A percentile compares a stretch with the other conserved stretches of the same genome.
Conservation (phyloP, 352 stramenopile species). For the Phytophthora capsici region DNA sequence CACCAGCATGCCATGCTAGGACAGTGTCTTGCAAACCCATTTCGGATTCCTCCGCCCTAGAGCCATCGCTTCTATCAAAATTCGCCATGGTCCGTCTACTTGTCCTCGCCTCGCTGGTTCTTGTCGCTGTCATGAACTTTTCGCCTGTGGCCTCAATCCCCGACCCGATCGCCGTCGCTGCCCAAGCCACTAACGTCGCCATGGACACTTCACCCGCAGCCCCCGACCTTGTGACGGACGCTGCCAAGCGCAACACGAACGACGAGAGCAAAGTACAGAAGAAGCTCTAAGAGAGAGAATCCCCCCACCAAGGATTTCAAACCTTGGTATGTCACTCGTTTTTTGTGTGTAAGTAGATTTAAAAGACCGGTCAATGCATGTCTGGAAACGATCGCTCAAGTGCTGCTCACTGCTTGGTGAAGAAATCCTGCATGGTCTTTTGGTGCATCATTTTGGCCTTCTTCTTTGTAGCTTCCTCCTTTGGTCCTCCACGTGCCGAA, state of each 20-base stretch:
- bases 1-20: conserved; percentile 15
- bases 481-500: conserved; percentile 8
- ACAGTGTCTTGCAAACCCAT: neutral
- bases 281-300: conserved; percentile 19
- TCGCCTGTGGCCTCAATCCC: conserved; percentile 10
- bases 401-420: conserved; percentile 25
- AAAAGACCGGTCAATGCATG: conserved; percentile 30
- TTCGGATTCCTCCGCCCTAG: conserved; percentile 9
- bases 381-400: conserved; percentile 8
- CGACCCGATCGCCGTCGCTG: conserved; percentile 30
- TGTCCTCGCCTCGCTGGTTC: conserved; percentile 24
- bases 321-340: conserved; percentile 32
- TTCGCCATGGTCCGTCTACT: conserved; percentile 28
- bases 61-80: conserved; percentile 1
- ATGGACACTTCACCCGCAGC: conserved; percentile 26
- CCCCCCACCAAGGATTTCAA: conserved; percentile 12
- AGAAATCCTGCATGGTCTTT: conserved; percentile 38
- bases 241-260: conserved; percentile 28
- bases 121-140: conserved; percentile 24
- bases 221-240: conserved; percentile 11
- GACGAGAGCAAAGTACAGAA: conserved; percentile 13
- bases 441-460: conserved; percentile 38
- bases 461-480: conserved; percentile 20
- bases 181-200: conserved; percentile 24
- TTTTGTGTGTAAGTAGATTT: conserved; percentile 31